Evolutionary conservation across 768 basidiomycete genomes (phyloP).

Genomic region (Lactarius deliciosus): DNA sequence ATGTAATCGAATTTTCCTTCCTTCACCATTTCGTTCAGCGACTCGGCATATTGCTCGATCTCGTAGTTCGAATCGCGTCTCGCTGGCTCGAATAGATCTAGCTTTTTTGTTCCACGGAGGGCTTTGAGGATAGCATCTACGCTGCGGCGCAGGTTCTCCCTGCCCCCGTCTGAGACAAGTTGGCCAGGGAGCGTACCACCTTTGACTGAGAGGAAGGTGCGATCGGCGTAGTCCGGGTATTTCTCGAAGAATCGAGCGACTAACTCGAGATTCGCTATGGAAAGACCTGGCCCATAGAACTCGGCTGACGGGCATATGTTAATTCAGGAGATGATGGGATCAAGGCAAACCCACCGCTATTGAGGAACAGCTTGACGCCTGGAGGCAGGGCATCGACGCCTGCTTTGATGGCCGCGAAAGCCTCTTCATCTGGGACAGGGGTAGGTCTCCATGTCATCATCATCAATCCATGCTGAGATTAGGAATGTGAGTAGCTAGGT

Average conservation of each 20-base stretch:
- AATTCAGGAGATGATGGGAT: not conserved
- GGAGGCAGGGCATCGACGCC: conserved; percentile 44
- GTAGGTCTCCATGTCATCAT: conserved; percentile 56
- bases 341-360: conserved; percentile 41
- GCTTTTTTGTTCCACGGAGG: conserved; percentile 50
- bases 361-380: conserved; percentile 51
- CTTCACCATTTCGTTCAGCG: conserved; percentile 46
- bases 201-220: conserved; percentile 51
- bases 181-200: conserved; percentile 30
- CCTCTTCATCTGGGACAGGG: conserved; percentile 54
- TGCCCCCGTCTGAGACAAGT: conserved; percentile 34
- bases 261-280: conserved; percentile 48
- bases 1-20: conserved; percentile 62
- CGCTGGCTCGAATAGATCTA: conserved; percentile 61
- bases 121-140: conserved; percentile 44
- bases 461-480: conserved; percentile 51
- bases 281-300: conserved; percentile 52
- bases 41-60: conserved; percentile 47
- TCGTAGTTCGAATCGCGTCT: conserved; percentile 45
- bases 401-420: conserved; percentile 61
- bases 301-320: conserved; percentile 39
- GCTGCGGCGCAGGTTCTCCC: conserved; percentile 48
- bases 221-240: conserved; percentile 45
- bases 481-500: not conserved
- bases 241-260: conserved; percentile 50